These are phyloP conservation scores for Apiospora arundinis DNA, from an alignment of 2,329 filamentous ascomycete genomes.

Conservation along the genomic window DNA sequence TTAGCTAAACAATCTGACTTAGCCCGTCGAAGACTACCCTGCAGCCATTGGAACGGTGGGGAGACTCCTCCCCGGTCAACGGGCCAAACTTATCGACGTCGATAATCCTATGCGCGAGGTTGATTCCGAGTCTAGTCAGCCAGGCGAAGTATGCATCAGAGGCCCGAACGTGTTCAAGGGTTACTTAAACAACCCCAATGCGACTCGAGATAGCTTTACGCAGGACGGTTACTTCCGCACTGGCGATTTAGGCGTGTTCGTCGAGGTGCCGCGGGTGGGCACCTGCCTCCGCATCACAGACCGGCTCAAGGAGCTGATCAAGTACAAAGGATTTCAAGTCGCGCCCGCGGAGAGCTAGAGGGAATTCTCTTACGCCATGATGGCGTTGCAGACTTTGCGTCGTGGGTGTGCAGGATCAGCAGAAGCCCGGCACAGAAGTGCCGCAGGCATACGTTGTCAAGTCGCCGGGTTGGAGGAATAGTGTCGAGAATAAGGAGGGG, in stretches of 20 bases:
- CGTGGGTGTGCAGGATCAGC: conserved; percentile 63
- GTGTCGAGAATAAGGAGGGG: background rate
- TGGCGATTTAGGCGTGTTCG: conserved; percentile 76
- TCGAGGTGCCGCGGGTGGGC: conserved; percentile 40
- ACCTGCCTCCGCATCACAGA: conserved; percentile 47
- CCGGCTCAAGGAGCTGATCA: conserved; percentile 73
- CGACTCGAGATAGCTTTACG: conserved; percentile 64
- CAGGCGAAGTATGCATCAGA: conserved; percentile 76
- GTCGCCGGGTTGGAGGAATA: background rate
- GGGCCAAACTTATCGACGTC: background rate
- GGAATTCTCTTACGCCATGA: conserved; percentile 51
- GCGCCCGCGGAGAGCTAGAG: conserved; percentile 62
- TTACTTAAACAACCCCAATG: conserved; percentile 76
- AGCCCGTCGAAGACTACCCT: background rate
- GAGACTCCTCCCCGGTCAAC: background rate
- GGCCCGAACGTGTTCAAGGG: conserved; percentile 77
- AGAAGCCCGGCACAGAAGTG: conserved; percentile 58
- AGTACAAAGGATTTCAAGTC: conserved; percentile 64
- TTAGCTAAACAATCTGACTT: background rate
- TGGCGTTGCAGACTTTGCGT: conserved; percentile 68
- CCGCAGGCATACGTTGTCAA: conserved; percentile 70
- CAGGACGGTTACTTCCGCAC: conserved; percentile 71
- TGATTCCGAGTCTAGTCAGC: conserved; percentile 37
- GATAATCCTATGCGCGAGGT: background rate
- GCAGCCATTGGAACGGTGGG: background rate